Evolutionary conservation across 2,329 filamentous ascomycete genomes (phyloP), one percentile per base, ranked within the genome.

Genomic region (Arachnomyces sp.): DNA sequence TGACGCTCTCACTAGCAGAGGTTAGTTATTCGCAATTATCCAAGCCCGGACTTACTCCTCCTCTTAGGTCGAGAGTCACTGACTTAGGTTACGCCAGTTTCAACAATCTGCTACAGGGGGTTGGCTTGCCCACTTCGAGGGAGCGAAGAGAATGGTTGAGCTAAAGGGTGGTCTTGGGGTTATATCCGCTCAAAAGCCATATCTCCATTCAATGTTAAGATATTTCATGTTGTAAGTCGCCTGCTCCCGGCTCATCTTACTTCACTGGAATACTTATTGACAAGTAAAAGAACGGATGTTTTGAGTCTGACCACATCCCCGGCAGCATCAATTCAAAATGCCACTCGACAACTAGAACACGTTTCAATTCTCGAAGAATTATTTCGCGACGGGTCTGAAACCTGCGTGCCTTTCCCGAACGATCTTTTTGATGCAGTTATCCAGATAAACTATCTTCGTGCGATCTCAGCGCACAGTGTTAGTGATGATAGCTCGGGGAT

Each of bases 61-160:
- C 21, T 25, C 21, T 25, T 9, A 9, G 9, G 5, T 5, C 21
- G 5, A 9, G 5, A 25, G 5, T 21, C 38, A 5, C 44, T 43
- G 28, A 44, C 16, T 14, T 4, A 15, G 3, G 9, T 5, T 25
- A 28, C 31, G n/a, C 21, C 17, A 48, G 47, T 36, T 38, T 13
- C 47, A 49, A 17, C 40, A 31, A 17, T 44, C 44, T 3, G 47
- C 46, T 16, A 38, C 35, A 14, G 46, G 44, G 12, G 34, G 36
- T 28, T 49, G 47, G 47, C 34, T 30, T 31, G 38, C 50, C n/a
- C 51, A 53, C 43, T 44, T 49, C 32, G 39, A 51, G 38, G 51
- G 47, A 3, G 40, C 49, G 17, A 40, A 34, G 17, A 47, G 42
- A 33, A 52, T 53, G 30, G 45, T 53, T 16, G 17, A 42, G 18